Evolutionary conservation across 768 basidiomycete species (phyloP), one percentile per base, ranked within the genome.

Genomic region (Rhodotorula graminis): DNA sequence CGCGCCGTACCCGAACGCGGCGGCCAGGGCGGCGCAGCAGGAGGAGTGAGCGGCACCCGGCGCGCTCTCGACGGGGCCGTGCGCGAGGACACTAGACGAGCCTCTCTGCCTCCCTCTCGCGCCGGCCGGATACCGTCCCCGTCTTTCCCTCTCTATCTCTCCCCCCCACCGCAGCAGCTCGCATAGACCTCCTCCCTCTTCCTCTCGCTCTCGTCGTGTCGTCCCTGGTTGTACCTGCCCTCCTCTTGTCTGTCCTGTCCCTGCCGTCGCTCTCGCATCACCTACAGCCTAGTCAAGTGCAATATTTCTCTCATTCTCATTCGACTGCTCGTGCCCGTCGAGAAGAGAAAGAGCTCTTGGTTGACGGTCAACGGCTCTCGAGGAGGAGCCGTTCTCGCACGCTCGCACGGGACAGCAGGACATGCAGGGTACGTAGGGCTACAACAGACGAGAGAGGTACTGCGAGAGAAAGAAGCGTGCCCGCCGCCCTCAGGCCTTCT

Each of bases 1-100:
- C 3, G 67, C 67, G 33, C 72, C 72, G 7, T 73, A 73, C 49
- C 72, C 72, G 46, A 69, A 27, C 25, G 67, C 67, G 5, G 67
- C 67, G 52, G 58, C 60, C 47, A 23, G 67, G 9, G 65, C 65
- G 31, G 67, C 63, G 29, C 64, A 65, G 31, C 52, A 65, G 31
- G 42, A 72, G 40, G 40, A 52, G 25, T 52, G 50, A 52, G 50
- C 47, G 47, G 47, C 19, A 5, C 19, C 19, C 8, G 46, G 47
- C 23, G 23, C 18, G 44, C 44, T 6, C 44, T 46, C 37, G 37
- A 37, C 19, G 47, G 4, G 47, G 21, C 21, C 49, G 42, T 44
- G 42, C 42, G 42, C 27, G 55, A 16, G n/a, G n/a, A n/a, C n/a
- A n/a, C n/a, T 42, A 9, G 27, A 40, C 18, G 23, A 40, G 2